Conservation (phyloP, 306 rosid genomes). For the Rosa chinensis region DNA sequence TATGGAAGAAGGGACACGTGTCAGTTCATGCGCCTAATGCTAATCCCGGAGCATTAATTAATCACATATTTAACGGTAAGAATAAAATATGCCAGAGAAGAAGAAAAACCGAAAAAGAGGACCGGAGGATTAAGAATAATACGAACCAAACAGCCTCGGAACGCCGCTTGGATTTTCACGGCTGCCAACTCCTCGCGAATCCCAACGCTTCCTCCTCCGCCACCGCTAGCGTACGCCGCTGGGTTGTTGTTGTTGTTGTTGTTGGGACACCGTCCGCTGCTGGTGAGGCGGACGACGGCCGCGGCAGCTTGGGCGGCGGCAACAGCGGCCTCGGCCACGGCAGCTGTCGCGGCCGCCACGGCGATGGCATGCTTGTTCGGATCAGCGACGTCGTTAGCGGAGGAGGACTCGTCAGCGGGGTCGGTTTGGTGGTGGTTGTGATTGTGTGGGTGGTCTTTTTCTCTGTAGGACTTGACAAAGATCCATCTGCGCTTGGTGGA, state of each 20-base stretch:
- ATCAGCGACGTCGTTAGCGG: slow-evolving; percentile 15
- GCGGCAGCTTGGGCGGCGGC: slow-evolving; percentile 68
- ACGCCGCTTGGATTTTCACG: slow-evolving; percentile 79
- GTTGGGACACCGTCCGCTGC: slow-evolving; percentile 29
- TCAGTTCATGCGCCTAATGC: not conserved
- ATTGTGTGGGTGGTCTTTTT: slow-evolving; percentile 32
- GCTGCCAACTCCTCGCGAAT: slow-evolving; percentile 67
- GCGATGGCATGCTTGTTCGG: slow-evolving; percentile 57
- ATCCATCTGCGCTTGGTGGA: slow-evolving; percentile 61
- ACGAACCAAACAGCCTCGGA: slow-evolving; percentile 83
- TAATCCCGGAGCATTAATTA: slow-evolving; percentile 25
- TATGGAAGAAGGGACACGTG: slow-evolving; percentile 19
- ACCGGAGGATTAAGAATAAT: not conserved
- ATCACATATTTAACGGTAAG: not conserved
- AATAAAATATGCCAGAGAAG: not conserved
- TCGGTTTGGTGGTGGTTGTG: not conserved
- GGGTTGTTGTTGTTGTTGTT: not conserved
- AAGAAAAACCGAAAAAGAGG: too few relatives aligned
- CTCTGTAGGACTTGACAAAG: slow-evolving; percentile 61
- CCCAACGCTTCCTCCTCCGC: slow-evolving; percentile 1
- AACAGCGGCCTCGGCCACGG: slow-evolving; percentile 55
- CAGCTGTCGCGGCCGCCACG: slow-evolving; percentile 50
- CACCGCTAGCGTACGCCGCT: slow-evolving; percentile 2
- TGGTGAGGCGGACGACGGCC: slow-evolving; percentile 51
- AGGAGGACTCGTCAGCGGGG: not conserved